phyloP scores from a whole-genome alignment of 108 stramenopile genomes.

The Poteriospumella lacustris region DNA sequence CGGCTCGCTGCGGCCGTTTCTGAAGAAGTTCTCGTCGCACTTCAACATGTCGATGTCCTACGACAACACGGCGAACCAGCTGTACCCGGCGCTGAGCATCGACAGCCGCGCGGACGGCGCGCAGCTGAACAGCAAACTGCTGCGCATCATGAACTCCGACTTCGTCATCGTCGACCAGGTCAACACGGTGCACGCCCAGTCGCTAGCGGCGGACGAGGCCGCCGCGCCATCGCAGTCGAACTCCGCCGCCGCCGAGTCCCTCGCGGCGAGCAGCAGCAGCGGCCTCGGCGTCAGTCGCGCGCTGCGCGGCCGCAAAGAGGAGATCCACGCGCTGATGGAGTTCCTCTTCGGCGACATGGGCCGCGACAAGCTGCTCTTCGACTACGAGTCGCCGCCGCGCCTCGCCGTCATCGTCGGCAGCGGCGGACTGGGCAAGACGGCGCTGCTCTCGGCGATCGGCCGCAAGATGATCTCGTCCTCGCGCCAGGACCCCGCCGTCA shows the following conservation, averaged over 20 bases:
- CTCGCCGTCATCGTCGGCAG: neutral
- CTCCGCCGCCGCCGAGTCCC: neutral
- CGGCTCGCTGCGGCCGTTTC: too few species aligned
- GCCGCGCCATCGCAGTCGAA: too few species aligned
- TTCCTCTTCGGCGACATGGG: neutral
- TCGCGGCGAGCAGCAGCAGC: neutral
- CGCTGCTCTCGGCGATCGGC: neutral
- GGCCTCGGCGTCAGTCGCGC: neutral
- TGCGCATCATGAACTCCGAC: neutral
- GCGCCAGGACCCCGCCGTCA: neutral
- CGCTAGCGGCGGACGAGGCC: too few species aligned
- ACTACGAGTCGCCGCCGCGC: neutral
- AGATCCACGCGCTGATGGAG: neutral
- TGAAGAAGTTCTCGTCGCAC: too few species aligned
- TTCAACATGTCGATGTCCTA: neutral
- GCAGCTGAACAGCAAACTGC: neutral
- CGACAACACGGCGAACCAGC: neutral
- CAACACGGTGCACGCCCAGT: too few species aligned
- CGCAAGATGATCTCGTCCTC: neutral
- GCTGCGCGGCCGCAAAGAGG: neutral
- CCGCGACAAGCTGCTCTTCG: neutral
- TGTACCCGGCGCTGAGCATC: neutral
- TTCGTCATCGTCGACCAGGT: too few species aligned
- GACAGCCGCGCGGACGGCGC: neutral
- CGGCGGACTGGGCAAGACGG: neutral